phyloP scores from a whole-genome alignment of 768 basidiomycete species.

The Leccinum boreale region DNA sequence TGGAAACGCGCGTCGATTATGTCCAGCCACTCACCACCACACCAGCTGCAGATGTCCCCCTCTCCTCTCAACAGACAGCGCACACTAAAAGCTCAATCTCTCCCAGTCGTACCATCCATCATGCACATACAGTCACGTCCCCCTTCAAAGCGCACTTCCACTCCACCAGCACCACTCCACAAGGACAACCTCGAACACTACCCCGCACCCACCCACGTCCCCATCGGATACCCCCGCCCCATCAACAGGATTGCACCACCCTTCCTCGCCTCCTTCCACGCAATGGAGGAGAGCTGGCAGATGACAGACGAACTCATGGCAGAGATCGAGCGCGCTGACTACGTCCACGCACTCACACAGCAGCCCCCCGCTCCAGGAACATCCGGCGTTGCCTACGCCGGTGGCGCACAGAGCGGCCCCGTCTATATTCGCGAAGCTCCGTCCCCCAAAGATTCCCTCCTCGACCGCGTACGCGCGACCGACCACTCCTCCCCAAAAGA shows the following conservation, averaged over 20 bases:
- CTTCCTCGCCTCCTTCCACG: constrained; percentile 55
- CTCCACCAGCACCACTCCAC: constrained; percentile 23
- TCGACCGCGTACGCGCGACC: constrained; percentile 51
- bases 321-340: constrained; percentile 70
- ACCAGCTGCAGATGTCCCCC: constrained; percentile 21
- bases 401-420: constrained; percentile 41
- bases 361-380: constrained; percentile 36
- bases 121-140: constrained; percentile 48
- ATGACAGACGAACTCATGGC: constrained; percentile 69
- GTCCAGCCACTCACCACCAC: constrained; percentile 49
- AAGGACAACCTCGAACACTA: background rate
- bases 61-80: constrained; percentile 49
- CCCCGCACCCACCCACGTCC: constrained; percentile 18
- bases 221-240: constrained; percentile 61
- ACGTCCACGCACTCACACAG: constrained; percentile 53
- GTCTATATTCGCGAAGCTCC: constrained; percentile 35
- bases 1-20: constrained; percentile 63
- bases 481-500: constrained; percentile 59
- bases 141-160: constrained; percentile 30
- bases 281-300: constrained; percentile 57
- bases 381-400: constrained; percentile 46
- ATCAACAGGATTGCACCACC: constrained; percentile 53
- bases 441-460: constrained; percentile 47
- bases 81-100: constrained; percentile 54
- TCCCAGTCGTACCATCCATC: constrained; percentile 59